These are phyloP conservation scores for Pseudoneurospora amorphoporcata DNA, from an alignment of 495 filamentous ascomycete genomes.

Conservation along the genomic window DNA sequence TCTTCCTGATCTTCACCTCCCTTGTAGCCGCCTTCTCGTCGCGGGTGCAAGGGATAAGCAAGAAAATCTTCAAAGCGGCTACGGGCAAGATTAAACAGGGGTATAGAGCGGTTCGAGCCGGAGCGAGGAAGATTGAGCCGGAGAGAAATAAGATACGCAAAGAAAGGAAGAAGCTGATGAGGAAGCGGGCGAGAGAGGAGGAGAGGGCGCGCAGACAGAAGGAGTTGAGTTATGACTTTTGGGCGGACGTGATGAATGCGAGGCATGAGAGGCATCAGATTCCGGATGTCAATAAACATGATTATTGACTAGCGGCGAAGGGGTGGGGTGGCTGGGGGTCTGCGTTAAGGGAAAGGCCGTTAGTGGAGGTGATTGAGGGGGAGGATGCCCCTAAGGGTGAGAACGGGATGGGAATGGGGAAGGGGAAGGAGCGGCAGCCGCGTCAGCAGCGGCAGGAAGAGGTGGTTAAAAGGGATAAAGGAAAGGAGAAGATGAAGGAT, in stretches of 20 bases:
- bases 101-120: conserved; percentile 5
- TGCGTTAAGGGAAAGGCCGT: neutral
- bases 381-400: neutral
- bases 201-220: conserved; percentile 8
- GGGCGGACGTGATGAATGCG: conserved; percentile 30
- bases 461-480: neutral
- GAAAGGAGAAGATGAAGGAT: neutral
- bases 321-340: neutral
- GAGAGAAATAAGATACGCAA: conserved; percentile 17
- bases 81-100: conserved; percentile 9
- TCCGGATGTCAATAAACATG: conserved; percentile 31
- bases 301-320: neutral
- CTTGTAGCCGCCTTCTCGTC: conserved; percentile 34
- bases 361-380: neutral
- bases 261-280: conserved; percentile 26
- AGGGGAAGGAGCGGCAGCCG: neutral
- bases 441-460: neutral
- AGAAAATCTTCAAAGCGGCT: conserved; percentile 18
- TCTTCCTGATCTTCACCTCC: conserved; percentile 26
- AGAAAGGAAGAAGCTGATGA: conserved; percentile 14
- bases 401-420: neutral
- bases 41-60: conserved; percentile 23
- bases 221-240: conserved; percentile 35
- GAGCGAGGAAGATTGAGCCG: conserved; percentile 19
- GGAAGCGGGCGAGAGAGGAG: conserved; percentile 13